phyloP scores from a whole-genome alignment of 768 basidiomycete species.

The Termitomyces sp. region DNA sequence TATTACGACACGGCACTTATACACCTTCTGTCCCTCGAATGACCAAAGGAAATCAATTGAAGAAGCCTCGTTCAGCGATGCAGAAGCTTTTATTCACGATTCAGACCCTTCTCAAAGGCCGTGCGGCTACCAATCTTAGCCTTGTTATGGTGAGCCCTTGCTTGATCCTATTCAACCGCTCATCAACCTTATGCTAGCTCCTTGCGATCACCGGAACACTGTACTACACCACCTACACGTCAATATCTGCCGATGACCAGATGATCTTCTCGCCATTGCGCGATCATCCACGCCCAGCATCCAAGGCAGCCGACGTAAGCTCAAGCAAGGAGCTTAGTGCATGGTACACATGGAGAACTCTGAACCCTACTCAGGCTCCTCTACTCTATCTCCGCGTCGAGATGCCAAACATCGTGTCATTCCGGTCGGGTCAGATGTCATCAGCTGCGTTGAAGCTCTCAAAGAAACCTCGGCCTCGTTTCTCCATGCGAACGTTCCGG shows the following conservation, averaged over 20 bases:
- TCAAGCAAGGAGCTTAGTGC: slow-evolving; percentile 41
- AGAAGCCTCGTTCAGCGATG: slow-evolving; percentile 42
- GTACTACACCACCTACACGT: slow-evolving; percentile 68
- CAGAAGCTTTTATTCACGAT: slow-evolving; percentile 36
- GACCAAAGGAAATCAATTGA: slow-evolving; percentile 26
- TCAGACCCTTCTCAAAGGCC: slow-evolving; percentile 55
- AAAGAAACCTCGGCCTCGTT: slow-evolving; percentile 34
- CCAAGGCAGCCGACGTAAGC: slow-evolving; percentile 20
- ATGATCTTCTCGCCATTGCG: slow-evolving; percentile 27
- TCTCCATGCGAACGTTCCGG: slow-evolving; percentile 48
- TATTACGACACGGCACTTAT: slow-evolving; percentile 67
- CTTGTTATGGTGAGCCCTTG: slow-evolving; percentile 60
- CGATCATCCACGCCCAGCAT: slow-evolving; percentile 31
- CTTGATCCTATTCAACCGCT: slow-evolving; percentile 8
- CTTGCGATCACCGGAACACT: slow-evolving; percentile 73
- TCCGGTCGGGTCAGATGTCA: slow-evolving; percentile 40
- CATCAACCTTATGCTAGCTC: slow-evolving; percentile 41
- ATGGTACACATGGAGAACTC: slow-evolving; percentile 69
- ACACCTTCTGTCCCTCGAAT: slow-evolving; percentile 38
- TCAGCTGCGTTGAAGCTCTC: slow-evolving; percentile 15
- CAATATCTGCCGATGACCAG: slow-evolving; percentile 27
- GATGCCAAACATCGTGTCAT: slow-evolving; percentile 71
- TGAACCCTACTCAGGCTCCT: slow-evolving; percentile 66
- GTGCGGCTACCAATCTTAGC: slow-evolving; percentile 76
- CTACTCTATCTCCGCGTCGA: slow-evolving; percentile 80